Evolutionary conservation across 495 filamentous ascomycete species (phyloP).

Genomic region (Cryomyces minteri): DNA sequence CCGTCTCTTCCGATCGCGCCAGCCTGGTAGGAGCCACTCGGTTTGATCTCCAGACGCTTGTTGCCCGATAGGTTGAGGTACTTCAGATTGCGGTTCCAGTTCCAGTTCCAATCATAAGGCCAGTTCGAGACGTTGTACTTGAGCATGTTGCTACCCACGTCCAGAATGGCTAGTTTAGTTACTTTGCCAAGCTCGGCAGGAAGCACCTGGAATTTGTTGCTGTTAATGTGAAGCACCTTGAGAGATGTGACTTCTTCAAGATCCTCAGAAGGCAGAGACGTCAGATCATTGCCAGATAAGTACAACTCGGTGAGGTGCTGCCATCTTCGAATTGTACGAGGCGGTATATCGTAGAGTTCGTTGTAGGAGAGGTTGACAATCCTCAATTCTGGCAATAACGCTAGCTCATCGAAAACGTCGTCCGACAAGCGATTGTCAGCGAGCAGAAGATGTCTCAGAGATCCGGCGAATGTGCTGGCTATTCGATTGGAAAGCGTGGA

Average conservation of each 20-base stretch:
- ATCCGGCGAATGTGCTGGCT: conserved; percentile 67
- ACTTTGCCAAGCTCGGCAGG: conserved; percentile 93
- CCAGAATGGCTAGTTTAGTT: conserved; percentile 71
- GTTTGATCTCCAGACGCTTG: conserved; percentile 93
- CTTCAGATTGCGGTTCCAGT: conserved; percentile 84
- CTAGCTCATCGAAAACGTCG: conserved; percentile 83
- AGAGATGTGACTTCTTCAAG: conserved; percentile 72
- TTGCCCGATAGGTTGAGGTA: conserved; percentile 97
- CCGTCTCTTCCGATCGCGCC: conserved; percentile 26
- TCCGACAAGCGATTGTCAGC: conserved; percentile 90
- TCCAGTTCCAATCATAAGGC: conserved; percentile 99
- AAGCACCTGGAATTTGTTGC: conserved; percentile 91
- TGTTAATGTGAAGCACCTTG: conserved; percentile 86
- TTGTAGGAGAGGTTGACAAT: conserved; percentile 93
- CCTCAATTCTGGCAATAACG: conserved; percentile 63
- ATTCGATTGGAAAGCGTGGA: conserved; percentile 60
- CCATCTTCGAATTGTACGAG: conserved; percentile 74
- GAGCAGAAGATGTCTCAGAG: conserved; percentile 64
- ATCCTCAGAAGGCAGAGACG: conserved; percentile 81
- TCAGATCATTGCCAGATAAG: conserved; percentile 87
- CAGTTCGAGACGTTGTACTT: conserved; percentile 99
- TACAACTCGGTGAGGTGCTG: conserved; percentile 78
- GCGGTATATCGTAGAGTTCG: conserved; percentile 76
- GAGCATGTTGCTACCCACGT: conserved; percentile 88
- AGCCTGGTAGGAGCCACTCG: conserved; percentile 37